Base-by-base conservation (phyloP, 192 early-diverging fungal species). In the Mortierella claussenii region DNA sequence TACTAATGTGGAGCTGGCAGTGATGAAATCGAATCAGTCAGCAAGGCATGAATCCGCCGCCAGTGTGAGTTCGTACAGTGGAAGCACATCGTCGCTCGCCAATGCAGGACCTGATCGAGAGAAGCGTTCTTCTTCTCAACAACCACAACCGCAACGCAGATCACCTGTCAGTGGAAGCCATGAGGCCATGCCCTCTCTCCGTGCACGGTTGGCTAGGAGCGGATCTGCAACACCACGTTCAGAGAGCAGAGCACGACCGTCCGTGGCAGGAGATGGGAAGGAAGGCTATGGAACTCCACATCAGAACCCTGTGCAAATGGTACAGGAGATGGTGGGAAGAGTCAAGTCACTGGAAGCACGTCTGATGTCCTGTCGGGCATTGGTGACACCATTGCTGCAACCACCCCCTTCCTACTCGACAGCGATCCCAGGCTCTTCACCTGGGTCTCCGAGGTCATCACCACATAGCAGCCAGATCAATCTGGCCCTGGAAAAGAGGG, bases 261-360 rank as follows among this genome's bases (percentile, higher is more conserved):
- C 51, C 2, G 48, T 36, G 46, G 27, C 49, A 28, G 47, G 26
- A 24, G 36, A 30, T 32, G 24, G 34, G 10, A 13, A 20, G 9
- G 55, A 9, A 26, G 50, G 62, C 9, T 8, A 27, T 17, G 33
- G 31, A 0, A 57, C 75, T 26, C 61, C 69, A 28, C 69, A 80
- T 23, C 76, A 81, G n/a, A 90, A 90, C 63, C 87, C 90, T 4
- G 86, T 89, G 31, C 82, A 82, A 26, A 86, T 91, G 86, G 88
- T 92, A 6, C 89, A 92, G 54, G 89, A 92, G 31, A 92, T 94
- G 78, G 91, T 94, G 61, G 84, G 88, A 27, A 80, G 91, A 18
- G 91, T 92, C 48, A 91, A 88, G 88, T 84, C 87, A 50, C 59
- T 94, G 60, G 92, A 94, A 70, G 81, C 89, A 13, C 87, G 92